Evolutionary conservation across 345 rosid genomes (phyloP), one percentile per base, ranked within the genome.

Genomic region (Acer negundo): DNA sequence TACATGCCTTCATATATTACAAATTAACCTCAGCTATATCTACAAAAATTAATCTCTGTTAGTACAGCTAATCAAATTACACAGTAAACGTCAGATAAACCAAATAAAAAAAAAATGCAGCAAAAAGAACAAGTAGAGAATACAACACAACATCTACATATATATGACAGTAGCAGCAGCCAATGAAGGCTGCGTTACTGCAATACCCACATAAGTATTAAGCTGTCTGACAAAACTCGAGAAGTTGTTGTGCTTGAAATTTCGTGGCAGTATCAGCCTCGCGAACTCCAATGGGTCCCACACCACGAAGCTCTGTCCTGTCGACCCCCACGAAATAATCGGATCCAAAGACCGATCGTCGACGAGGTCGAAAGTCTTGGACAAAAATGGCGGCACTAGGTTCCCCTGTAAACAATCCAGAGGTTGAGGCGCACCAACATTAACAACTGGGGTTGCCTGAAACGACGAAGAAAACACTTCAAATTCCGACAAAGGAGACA

Each of bases 221-320:
- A 96, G 91, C 85, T 96, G 99, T 70, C 99, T 88, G 77, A 95
- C 96, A 76, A 95, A 95, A 81, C 99, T 96, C 82, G 99, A 94
- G 90, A 96, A 94, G 68, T 96, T 96, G 81, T 89, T 90, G 86
- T 96, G 99, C 91, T 96, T 96, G 91, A 96, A 96, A 70, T 89
- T 89, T 72, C 94, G 76, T 0, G 99, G 99, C 63, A 96, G 97
- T 15, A 92, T 82, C 75, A 82, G 26, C 80, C 93, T 86, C 2
- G 99, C 81, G 67, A 96, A 94, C 76, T 96, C 98, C 7, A 91
- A 64, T 10, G 98, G 95, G 44, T 96, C 94, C 98, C 97, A 91
- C 19, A 96, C 97, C 2, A 96, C 94, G 80, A 96, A 96, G 84
- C 98, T 96, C 55, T 82, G 82, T 0, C 92, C 97, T 16, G 82